Evolutionary conservation across 2,329 filamentous ascomycete genomes (phyloP).

Genomic region (Apiospora aurea): DNA sequence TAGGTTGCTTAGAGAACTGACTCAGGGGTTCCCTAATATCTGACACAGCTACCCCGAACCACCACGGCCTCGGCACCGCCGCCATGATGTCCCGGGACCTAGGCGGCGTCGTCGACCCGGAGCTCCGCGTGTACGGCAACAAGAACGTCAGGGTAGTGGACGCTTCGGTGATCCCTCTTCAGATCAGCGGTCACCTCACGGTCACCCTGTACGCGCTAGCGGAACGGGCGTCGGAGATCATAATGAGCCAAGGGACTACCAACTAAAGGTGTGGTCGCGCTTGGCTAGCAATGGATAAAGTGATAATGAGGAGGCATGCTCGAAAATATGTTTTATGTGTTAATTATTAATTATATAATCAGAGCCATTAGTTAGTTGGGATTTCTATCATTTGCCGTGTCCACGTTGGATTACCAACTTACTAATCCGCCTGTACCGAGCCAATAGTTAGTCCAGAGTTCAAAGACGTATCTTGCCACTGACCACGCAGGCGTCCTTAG

Average conservation of each 20-base stretch:
- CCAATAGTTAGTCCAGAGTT: too few relatives aligned
- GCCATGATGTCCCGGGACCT: constrained; percentile 58
- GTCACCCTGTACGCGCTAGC: constrained; percentile 60
- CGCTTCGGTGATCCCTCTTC: constrained; percentile 57
- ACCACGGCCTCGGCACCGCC: constrained; percentile 56
- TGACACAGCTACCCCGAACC: constrained; percentile 40
- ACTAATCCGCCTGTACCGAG: too few relatives aligned
- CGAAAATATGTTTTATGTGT: not conserved
- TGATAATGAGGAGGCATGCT: not conserved
- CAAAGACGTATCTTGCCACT: too few relatives aligned
- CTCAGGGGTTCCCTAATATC: not conserved
- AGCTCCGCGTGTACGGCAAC: constrained; percentile 58
- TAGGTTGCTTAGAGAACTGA: constrained; percentile 16
- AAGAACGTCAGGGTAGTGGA: constrained; percentile 58
- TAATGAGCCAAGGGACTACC: constrained; percentile 24
- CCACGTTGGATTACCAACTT: too few relatives aligned
- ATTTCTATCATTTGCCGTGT: too few relatives aligned
- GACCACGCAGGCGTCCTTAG: too few relatives aligned
- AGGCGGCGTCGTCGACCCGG: constrained; percentile 56
- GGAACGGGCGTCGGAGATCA: constrained; percentile 51
- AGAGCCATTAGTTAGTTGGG: too few relatives aligned
- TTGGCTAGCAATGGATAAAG: not conserved
- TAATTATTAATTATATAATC: not conserved
- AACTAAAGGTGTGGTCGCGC: not conserved
- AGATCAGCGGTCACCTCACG: constrained; percentile 56